These are phyloP conservation scores for Penicilliopsis zonata DNA, from an alignment of 495 filamentous ascomycete genomes.

Conservation along the genomic window DNA sequence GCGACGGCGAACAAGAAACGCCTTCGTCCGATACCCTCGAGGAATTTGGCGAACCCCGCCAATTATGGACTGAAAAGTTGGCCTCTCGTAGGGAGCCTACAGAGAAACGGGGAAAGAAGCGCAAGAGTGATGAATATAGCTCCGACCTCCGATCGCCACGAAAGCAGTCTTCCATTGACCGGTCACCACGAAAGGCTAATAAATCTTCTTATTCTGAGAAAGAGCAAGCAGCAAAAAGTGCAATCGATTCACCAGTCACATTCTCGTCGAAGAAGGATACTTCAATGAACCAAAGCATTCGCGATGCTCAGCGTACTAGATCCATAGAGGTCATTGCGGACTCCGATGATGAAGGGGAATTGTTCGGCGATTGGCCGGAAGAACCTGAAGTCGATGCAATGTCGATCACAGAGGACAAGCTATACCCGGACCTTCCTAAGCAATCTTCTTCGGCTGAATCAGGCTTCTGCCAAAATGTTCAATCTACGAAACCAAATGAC, in stretches of 20 bases:
- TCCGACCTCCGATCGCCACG: constrained; percentile 28
- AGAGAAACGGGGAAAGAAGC: constrained; percentile 49
- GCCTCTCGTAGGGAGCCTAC: constrained; percentile 29
- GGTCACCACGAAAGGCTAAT: background rate
- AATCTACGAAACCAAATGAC: no score
- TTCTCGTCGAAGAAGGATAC: constrained; percentile 15
- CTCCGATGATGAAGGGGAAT: constrained; percentile 33
- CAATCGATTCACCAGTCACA: no score
- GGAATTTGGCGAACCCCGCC: constrained; percentile 38
- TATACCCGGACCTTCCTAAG: constrained; percentile 21
- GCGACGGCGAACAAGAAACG: constrained; percentile 30
- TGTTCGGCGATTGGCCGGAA: constrained; percentile 11
- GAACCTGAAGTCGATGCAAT: constrained; percentile 5
- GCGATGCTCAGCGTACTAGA: constrained; percentile 1
- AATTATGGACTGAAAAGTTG: constrained; percentile 49
- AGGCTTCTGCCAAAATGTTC: no score
- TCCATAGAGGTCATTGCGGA: constrained; percentile 23
- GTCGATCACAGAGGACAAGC: constrained; percentile 9
- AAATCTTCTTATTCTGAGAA: background rate
- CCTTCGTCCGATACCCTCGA: constrained; percentile 30
- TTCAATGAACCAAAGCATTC: constrained; percentile 8
- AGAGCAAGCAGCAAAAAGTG: no score
- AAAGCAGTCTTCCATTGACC: constrained; percentile 1
- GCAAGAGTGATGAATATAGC: constrained; percentile 61
- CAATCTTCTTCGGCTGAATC: no score